phyloP scores from a whole-genome alignment of 768 basidiomycete genomes.

The Cantharellus anzutake region DNA sequence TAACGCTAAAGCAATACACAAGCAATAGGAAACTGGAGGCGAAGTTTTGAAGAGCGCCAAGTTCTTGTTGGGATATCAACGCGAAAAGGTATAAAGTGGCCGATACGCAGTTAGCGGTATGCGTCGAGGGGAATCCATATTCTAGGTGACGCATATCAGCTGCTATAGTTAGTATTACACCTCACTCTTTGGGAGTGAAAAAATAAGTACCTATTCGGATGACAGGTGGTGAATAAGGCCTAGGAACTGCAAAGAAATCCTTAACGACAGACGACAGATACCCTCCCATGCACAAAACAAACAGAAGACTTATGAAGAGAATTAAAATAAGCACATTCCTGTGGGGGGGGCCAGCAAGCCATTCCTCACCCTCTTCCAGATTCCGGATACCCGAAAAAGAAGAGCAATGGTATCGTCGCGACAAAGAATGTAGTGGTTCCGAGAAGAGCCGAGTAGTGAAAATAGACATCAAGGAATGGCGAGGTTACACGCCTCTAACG shows the following conservation, averaged over 20 bases:
- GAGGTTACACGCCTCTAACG: background rate
- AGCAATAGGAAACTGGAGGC: slow-evolving; percentile 23
- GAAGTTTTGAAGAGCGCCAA: slow-evolving; percentile 8
- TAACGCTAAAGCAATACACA: slow-evolving; percentile 49
- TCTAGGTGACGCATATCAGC: slow-evolving; percentile 69
- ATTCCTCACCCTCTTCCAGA: background rate
- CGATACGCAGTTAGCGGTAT: slow-evolving; percentile 79
- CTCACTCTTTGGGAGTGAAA: background rate
- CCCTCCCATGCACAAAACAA: slow-evolving; percentile 59
- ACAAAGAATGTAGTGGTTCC: background rate
- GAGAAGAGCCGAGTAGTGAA: background rate
- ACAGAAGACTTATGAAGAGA: slow-evolving; percentile 30
- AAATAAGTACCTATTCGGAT: slow-evolving; percentile 55
- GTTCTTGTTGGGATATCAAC: slow-evolving; percentile 23
- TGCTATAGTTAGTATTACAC: slow-evolving; percentile 22
- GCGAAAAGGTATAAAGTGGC: slow-evolving; percentile 60
- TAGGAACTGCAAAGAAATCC: slow-evolving; percentile 75
- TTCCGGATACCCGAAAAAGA: background rate
- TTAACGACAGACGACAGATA: slow-evolving; percentile 78
- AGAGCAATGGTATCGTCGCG: background rate
- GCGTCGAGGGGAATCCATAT: slow-evolving; percentile 92
- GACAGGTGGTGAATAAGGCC: slow-evolving; percentile 82
- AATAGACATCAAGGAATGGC: background rate
- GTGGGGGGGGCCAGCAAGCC: background rate
- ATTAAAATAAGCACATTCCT: background rate